Evolutionary conservation across 1,284 basidiomycete species (phyloP).

Genomic region (Cutaneotrichosporon sp.): DNA sequence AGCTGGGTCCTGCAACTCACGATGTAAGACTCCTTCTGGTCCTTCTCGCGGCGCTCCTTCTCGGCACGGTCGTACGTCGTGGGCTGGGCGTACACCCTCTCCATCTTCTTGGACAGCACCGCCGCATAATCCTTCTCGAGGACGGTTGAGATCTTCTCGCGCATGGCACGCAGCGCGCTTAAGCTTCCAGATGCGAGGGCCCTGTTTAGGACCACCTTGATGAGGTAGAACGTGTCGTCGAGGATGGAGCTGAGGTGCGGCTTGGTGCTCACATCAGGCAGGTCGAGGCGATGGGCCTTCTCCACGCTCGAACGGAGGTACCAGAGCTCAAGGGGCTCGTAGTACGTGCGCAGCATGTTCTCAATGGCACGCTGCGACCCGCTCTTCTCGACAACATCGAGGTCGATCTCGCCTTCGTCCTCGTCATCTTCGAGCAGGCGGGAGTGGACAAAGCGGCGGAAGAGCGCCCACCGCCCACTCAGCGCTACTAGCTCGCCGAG

Average conservation of each 20-base stretch:
- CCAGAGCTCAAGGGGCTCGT: conserved; percentile 87
- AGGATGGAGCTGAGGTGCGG: conserved; percentile 63
- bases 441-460: conserved; percentile 77
- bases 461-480: conserved; percentile 85
- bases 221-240: conserved; percentile 89
- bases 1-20: conserved; percentile 52
- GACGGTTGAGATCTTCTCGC: conserved; percentile 62
- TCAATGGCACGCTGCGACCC: conserved; percentile 58
- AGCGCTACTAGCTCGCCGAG: conserved; percentile 82
- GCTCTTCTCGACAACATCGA: conserved; percentile 49
- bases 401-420: conserved; percentile 29
- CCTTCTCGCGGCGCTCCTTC: conserved; percentile 69
- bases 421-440: conserved; percentile 43
- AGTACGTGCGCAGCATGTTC: conserved; percentile 66
- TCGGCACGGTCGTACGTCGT: conserved; percentile 39
- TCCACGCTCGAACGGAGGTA: conserved; percentile 82
- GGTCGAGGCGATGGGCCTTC: conserved; percentile 63
- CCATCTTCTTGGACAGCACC: conserved; percentile 73
- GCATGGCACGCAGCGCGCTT: conserved; percentile 57
- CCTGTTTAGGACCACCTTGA: conserved; percentile 73
- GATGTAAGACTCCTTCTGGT: conserved; percentile 70
- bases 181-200: conserved; percentile 68
- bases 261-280: conserved; percentile 58
- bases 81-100: conserved; percentile 70
- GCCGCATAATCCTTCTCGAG: conserved; percentile 75